Percentiles rank a stretch among this genome's conserved stretches.
Conservation (phyloP, 805 yeast genomes). For the Starmerella floricola region DNA sequence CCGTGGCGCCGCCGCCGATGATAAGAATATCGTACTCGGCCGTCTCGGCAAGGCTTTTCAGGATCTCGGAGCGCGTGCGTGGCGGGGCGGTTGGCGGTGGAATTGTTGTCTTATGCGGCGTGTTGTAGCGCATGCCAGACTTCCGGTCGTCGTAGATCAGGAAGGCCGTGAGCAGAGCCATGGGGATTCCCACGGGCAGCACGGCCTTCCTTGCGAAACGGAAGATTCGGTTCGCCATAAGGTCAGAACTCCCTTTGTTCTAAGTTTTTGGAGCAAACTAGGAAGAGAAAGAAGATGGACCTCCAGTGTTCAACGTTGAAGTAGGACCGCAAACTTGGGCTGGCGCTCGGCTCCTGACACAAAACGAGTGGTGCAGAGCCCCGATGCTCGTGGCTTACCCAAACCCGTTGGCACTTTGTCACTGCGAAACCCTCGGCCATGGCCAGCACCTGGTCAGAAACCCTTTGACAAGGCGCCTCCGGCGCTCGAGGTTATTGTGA, state of each 20-base stretch:
- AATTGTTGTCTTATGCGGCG: constrained; percentile 21
- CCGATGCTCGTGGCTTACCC: too few relatives aligned
- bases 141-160: constrained; percentile 23
- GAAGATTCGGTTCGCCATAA: constrained; percentile 4
- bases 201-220: constrained; percentile 15
- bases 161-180: constrained; percentile 19
- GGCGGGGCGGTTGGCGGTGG: constrained; percentile 25
- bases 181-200: constrained; percentile 21
- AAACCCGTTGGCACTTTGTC: too few relatives aligned
- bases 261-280: too few relatives aligned
- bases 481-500: too few relatives aligned
- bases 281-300: too few relatives aligned
- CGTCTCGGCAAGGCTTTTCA: constrained; percentile 26
- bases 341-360: too few relatives aligned
- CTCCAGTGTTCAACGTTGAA: too few relatives aligned
- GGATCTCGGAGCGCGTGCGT: constrained; percentile 24
- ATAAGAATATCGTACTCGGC: constrained; percentile 65
- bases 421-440: too few relatives aligned
- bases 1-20: constrained; percentile 95
- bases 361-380: too few relatives aligned
- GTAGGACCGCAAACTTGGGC: background rate
- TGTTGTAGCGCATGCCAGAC: constrained; percentile 21
- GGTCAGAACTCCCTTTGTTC: too few relatives aligned
- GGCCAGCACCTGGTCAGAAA: too few relatives aligned
- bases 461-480: too few relatives aligned